phyloP scores from a whole-genome alignment of 805 yeast species.

The Schizosaccharomyces cryophilus region DNA sequence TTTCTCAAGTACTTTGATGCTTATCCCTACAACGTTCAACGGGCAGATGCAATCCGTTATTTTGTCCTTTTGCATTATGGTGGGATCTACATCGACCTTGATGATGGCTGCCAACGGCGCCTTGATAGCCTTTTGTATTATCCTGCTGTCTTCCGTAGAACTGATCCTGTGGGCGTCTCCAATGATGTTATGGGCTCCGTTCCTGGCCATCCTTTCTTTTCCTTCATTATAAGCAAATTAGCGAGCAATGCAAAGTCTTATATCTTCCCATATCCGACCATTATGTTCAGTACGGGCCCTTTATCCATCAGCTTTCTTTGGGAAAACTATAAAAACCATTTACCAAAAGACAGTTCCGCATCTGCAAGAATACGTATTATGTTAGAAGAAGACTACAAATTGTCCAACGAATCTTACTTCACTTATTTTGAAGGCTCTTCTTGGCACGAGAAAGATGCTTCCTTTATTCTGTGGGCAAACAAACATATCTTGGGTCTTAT shows the following conservation, averaged over 20 bases:
- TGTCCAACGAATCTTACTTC: conserved; percentile 45
- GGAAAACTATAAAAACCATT: conserved; percentile 66
- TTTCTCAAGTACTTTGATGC: conserved; percentile 53
- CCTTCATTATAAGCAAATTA: conserved; percentile 42
- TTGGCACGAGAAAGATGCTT: conserved; percentile 81
- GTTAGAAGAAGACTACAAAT: conserved; percentile 24
- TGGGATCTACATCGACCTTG: conserved; percentile 74
- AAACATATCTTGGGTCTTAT: neutral
- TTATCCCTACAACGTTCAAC: conserved; percentile 57
- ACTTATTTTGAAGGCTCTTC: conserved; percentile 61
- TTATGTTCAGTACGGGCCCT: conserved; percentile 87
- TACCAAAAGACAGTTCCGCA: conserved; percentile 22
- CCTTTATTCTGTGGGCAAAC: conserved; percentile 30
- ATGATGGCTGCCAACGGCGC: conserved; percentile 60
- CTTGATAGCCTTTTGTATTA: conserved; percentile 60
- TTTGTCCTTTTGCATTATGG: conserved; percentile 65
- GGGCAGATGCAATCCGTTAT: conserved; percentile 80
- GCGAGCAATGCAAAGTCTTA: conserved; percentile 44
- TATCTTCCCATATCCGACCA: conserved; percentile 72
- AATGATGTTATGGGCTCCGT: conserved; percentile 83
- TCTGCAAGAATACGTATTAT: conserved; percentile 44
- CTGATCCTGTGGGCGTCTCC: conserved; percentile 73
- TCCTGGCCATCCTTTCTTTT: conserved; percentile 67
- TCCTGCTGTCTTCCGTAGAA: conserved; percentile 70
- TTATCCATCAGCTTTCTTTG: conserved; percentile 62